Percentiles rank a stretch among this genome's conserved stretches.
Conservation (phyloP, 805 yeast genomes). For the Metahyphopichia silvanorum region DNA sequence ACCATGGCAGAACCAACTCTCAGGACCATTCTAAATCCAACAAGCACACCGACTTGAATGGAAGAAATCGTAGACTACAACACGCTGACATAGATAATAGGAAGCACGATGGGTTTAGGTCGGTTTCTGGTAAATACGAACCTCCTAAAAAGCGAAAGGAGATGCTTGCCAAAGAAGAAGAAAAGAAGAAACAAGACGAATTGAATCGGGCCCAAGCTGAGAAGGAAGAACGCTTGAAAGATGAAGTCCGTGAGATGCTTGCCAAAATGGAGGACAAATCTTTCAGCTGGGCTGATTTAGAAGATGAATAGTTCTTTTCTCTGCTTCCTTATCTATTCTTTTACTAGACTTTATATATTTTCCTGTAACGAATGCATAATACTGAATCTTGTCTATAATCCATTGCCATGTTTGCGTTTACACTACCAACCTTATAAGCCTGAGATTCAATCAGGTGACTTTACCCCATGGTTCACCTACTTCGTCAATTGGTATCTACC, state of each 20-base stretch:
- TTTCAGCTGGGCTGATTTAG: conserved; percentile 32
- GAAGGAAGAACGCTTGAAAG: conserved; percentile 17
- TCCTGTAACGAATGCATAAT: too few relatives aligned
- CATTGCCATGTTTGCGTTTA: too few relatives aligned
- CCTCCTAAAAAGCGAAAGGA: conserved; percentile 7
- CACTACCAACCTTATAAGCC: too few relatives aligned
- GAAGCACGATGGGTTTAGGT: conserved; percentile 3
- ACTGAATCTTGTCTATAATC: too few relatives aligned
- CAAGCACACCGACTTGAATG: not conserved
- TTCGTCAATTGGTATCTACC: too few relatives aligned
- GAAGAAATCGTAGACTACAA: conserved; percentile 1
- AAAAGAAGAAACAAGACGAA: conserved; percentile 5
- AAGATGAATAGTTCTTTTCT: conserved; percentile 19
- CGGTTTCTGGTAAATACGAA: conserved; percentile 5
- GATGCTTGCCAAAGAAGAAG: conserved; percentile 5
- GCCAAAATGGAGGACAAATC: conserved; percentile 24
- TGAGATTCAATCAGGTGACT: too few relatives aligned
- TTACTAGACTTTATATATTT: too few relatives aligned
- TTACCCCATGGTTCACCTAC: too few relatives aligned
- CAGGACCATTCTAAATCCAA: conserved; percentile 1
- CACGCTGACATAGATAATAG: conserved; percentile 3
- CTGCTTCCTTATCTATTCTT: too few relatives aligned
- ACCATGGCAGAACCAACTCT: conserved; percentile 2
- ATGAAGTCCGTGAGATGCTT: conserved; percentile 24
- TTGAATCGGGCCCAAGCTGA: conserved; percentile 7